These are phyloP conservation scores for Cryptococcus sp. DNA, from an alignment of 1,284 basidiomycete species.

Conservation along the genomic window DNA sequence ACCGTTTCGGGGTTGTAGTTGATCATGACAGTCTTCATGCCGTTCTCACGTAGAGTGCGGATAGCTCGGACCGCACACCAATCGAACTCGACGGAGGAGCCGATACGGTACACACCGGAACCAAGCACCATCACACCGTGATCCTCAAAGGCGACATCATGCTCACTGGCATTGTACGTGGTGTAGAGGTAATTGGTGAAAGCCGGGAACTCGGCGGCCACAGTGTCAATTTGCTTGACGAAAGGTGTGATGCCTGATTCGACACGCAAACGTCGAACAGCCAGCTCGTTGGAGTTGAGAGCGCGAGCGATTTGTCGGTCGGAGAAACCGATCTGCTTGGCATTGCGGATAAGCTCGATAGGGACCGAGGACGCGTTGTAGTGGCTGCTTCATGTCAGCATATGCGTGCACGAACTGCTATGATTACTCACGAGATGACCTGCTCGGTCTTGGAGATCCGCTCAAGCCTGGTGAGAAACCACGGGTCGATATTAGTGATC, in stretches of 20 bases:
- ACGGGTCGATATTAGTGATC: slow-evolving; percentile 96
- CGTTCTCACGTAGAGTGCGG: slow-evolving; percentile 88
- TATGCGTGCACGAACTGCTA: slow-evolving; percentile 1
- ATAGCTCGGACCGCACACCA: slow-evolving; percentile 99
- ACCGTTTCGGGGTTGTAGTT: slow-evolving; percentile 99
- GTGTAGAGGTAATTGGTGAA: slow-evolving; percentile 99
- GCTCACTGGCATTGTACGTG: slow-evolving; percentile 92
- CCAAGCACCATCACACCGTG: slow-evolving; percentile 96
- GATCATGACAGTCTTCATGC: slow-evolving; percentile 97
- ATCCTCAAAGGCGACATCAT: slow-evolving; percentile 87
- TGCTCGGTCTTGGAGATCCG: slow-evolving; percentile 80
- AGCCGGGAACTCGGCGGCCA: slow-evolving; percentile 97
- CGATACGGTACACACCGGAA: slow-evolving; percentile 97
- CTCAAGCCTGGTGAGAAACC: slow-evolving; percentile 91
- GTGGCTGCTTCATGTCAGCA: slow-evolving; percentile 54
- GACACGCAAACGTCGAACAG: slow-evolving; percentile 64
- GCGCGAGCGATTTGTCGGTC: slow-evolving; percentile 83
- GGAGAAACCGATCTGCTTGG: slow-evolving; percentile 95
- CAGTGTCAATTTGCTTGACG: slow-evolving; percentile 98
- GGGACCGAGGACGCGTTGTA: slow-evolving; percentile 71
- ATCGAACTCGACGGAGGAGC: slow-evolving; percentile 98
- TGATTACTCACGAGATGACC: slow-evolving; percentile 63
- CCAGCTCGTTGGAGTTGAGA: slow-evolving; percentile 70
- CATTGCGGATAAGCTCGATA: slow-evolving; percentile 68
- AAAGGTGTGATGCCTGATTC: slow-evolving; percentile 83